Conservation (phyloP, 75 land plant genomes). For the Pseudotsuga menziesii region DNA sequence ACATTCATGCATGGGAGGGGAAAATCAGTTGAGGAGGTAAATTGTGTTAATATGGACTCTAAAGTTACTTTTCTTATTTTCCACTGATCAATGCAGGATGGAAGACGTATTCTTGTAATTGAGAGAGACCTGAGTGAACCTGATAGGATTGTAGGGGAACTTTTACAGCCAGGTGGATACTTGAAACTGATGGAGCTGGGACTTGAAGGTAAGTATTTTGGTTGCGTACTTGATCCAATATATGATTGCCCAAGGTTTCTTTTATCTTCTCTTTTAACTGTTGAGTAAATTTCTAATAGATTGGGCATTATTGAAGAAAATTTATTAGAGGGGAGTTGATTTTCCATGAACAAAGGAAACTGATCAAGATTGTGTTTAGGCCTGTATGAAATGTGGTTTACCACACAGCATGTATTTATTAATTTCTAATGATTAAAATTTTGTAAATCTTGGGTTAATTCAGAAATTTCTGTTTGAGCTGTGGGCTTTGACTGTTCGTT, state of each 20-base stretch:
- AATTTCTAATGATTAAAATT: no score
- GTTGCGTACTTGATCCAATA: neutral
- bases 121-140: constrained; percentile 92
- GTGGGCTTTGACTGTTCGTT: neutral
- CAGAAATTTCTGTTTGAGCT: neutral
- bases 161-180: constrained; percentile 95
- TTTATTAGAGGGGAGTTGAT: no score
- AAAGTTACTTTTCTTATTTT: constrained; percentile 31
- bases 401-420: neutral
- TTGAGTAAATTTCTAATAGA: neutral
- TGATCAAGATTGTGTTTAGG: neutral
- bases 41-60: constrained; percentile 66
- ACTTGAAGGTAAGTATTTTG: constrained; percentile 45
- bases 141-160: constrained; percentile 91
- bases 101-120: constrained; percentile 64
- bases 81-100: constrained; percentile 48
- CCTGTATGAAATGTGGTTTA: neutral
- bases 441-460: neutral
- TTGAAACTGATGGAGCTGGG: constrained; percentile 86
- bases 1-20: constrained; percentile 63
- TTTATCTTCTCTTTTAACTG: neutral
- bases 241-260: neutral
- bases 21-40: constrained; percentile 73
- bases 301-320: neutral
- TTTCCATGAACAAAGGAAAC: neutral